Conservation (phyloP, 768 basidiomycete species). For the Kockovaella imperatae region DNA sequence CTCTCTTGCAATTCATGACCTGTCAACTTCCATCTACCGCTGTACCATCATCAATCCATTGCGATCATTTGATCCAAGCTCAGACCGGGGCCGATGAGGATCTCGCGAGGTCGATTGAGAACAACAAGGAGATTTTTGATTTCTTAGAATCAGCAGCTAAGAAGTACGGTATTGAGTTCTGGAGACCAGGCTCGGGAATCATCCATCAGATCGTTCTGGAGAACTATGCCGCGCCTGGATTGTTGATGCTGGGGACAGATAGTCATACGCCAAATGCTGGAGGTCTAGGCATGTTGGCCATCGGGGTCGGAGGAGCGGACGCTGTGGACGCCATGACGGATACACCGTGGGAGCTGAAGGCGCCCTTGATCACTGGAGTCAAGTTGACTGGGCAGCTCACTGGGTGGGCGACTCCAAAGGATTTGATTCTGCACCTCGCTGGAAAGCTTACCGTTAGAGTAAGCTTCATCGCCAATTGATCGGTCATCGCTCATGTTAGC, state of each 20-base stretch:
- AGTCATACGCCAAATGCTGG: constrained; percentile 98
- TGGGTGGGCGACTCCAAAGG: constrained; percentile 93
- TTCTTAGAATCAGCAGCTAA: constrained; percentile 79
- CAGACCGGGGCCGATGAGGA: constrained; percentile 78
- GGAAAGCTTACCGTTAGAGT: constrained; percentile 90
- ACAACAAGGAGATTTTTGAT: constrained; percentile 94
- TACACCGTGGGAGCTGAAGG: constrained; percentile 96
- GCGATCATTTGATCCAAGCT: constrained; percentile 95
- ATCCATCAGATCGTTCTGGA: constrained; percentile 96
- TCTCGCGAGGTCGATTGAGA: constrained; percentile 64
- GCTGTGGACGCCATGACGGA: constrained; percentile 91
- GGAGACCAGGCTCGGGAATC: constrained; percentile 75
- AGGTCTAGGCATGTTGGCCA: constrained; percentile 89
- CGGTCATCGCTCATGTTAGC: neutral
- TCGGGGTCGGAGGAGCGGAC: constrained; percentile 98
- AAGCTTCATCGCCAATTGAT: constrained; percentile 35
- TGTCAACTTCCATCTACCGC: constrained; percentile 75
- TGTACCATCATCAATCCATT: constrained; percentile 73
- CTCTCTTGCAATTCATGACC: constrained; percentile 93
- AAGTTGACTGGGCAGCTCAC: constrained; percentile 77
- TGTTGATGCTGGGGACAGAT: constrained; percentile 73
- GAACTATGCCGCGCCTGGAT: constrained; percentile 91
- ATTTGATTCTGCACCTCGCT: constrained; percentile 86
- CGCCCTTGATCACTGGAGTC: constrained; percentile 70
- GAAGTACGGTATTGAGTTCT: constrained; percentile 81